Base-by-base conservation (phyloP, 2,329 filamentous ascomycete species). In the Fusarium austroafricanum region DNA sequence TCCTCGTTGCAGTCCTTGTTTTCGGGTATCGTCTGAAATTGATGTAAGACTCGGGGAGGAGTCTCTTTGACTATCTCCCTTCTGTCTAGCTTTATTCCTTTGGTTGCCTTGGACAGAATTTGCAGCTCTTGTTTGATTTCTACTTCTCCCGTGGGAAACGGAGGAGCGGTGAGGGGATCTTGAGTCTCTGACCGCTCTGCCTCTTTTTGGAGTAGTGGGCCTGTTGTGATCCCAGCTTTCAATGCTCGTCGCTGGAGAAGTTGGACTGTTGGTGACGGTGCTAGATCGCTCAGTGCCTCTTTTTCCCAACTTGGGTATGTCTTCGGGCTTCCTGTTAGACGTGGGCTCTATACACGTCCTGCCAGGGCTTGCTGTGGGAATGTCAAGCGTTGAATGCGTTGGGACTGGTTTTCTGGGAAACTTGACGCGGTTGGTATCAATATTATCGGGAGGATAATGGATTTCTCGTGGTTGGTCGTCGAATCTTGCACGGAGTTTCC, bases 41-140 rank as follows among this genome's bases (percentile, higher is more conserved):
- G 53, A 23, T 60, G 52, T 43, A 66, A 62, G 29, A 59, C 29
- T 35, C 40, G 57, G 21, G 55, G 44, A 21, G 59, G 20, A 26
- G 55, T 51, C 43, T 39, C 46, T 45, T 43, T 60, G 31, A 58
- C 45, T 18, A 37, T 44, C 51, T 47, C 53, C 50, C 70, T 47
- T 33, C 68, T 66, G 53, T 54, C 50, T 55, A 69, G 64, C 28
- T 63, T 62, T 51, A 63, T 65, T 53, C 70, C 57, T 33, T 65
- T 35, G 42, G 51, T 46, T 18, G 61, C 50, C 44, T 60, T 50
- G 39, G 49, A 42, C 18, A 38, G 29, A n/a, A 43, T 37, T 52
- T 39, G 44, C 14, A 33, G 33, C 10, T 35, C 20, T 40, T 18
- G 21, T 37, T 31, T 43, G 31, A 37, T 26, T 35, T 29, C 47